Evolutionary conservation across 1,284 basidiomycete genomes (phyloP), one percentile per base, ranked within the genome.

Genomic region (Tylopilus sp.): DNA sequence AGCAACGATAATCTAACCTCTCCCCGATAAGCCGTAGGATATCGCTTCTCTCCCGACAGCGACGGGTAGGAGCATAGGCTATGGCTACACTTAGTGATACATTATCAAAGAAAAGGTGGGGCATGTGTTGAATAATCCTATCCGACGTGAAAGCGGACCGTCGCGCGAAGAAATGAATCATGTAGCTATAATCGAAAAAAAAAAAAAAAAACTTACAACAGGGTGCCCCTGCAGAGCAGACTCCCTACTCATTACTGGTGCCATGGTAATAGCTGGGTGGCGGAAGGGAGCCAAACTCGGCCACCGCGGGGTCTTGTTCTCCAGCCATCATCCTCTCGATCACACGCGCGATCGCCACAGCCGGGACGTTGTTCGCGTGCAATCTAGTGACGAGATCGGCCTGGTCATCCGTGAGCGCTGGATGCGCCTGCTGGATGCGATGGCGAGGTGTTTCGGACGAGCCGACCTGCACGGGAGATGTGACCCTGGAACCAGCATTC

Each of bases 251-350:
- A 14, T 30, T 34, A n/a, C 28, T 9, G 10, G 41, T 39, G 10
- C 28, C 31, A 34, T 47, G 38, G 21, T 50, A 14, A 33, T 59
- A 57, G 21, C 21, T 24, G 21, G 21, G 21, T 5, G 57, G 57
- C 1, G 57, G 41, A n/a, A 53, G 37, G 20, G 46, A 45, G 14
- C 39, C 48, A n/a, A 50, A 39, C 15, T 24, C 45, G 14, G 50
- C 56, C 2, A 58, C 45, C n/a, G 3, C 14, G 37, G 53, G 50
- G 2, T 21, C 47, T 26, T 28, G 39, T n/a, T 57, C 56, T 21
- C 51, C 46, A 28, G 57, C 52, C 15, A 58, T 47, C 57, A 60
- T 59, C 21, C 59, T 31, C 48, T 59, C 58, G 28, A 61, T 61
- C 21, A 61, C 55, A 3, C 59, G 51, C 2, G 58, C 58, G 11